Evolutionary conservation across 345 rosid species (phyloP).

Genomic region (Salix koriyanagi): DNA sequence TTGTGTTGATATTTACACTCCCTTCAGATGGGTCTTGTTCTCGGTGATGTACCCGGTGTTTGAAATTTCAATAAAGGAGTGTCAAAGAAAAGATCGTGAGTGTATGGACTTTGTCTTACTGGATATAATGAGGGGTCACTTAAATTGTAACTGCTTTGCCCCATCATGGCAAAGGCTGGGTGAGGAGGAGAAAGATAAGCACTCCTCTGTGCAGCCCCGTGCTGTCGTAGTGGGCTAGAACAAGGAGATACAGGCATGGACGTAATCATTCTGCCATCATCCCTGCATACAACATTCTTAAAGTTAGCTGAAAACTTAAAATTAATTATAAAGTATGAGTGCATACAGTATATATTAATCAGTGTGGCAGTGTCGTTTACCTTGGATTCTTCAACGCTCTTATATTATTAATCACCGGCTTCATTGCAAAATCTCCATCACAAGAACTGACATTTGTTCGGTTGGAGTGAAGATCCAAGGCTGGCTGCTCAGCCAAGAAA

Average conservation of each 20-base stretch:
- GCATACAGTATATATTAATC: not conserved
- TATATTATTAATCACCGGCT: slow-evolving; percentile 31
- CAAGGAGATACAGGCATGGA: slow-evolving; percentile 89
- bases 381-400: slow-evolving; percentile 54
- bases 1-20: slow-evolving; percentile 28
- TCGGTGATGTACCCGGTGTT: slow-evolving; percentile 47
- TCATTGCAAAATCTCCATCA: slow-evolving; percentile 49
- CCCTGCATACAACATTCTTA: slow-evolving; percentile 40
- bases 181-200: slow-evolving; percentile 82
- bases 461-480: slow-evolving; percentile 52
- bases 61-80: slow-evolving; percentile 38
- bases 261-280: slow-evolving; percentile 57
- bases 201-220: slow-evolving; percentile 57
- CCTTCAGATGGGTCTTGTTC: slow-evolving; percentile 48
- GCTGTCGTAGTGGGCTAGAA: slow-evolving; percentile 78
- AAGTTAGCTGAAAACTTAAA: slow-evolving; percentile 3
- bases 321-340: not conserved
- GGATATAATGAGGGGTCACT: slow-evolving; percentile 52
- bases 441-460: slow-evolving; percentile 32
- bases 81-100: slow-evolving; percentile 42
- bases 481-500: slow-evolving; percentile 50
- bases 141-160: slow-evolving; percentile 49
- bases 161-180: slow-evolving; percentile 43
- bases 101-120: slow-evolving; percentile 34
- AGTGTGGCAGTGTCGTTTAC: slow-evolving; percentile 26